Percentiles rank a stretch among this genome's conserved stretches.
These are phyloP conservation scores for Paramecium sonneborni DNA, from an alignment of 73 alveolate genomes.

Conservation along the genomic window DNA sequence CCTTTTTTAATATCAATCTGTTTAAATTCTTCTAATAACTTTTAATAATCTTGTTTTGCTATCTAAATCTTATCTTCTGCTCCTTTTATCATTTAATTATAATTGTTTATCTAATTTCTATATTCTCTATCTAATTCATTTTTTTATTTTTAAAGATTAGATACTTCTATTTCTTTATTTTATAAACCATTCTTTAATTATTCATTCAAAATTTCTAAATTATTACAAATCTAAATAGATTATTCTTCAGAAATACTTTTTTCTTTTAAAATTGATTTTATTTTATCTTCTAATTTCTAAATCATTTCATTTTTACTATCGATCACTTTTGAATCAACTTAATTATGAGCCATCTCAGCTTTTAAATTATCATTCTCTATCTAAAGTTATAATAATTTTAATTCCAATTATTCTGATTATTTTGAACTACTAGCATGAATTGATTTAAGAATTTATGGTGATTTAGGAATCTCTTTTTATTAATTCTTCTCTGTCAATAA, in stretches of 20 bases:
- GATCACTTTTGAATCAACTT: conserved; percentile 35
- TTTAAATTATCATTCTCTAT: conserved; percentile 51
- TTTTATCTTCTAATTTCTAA: conserved; percentile 11
- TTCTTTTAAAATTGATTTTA: conserved; percentile 20
- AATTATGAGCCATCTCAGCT: conserved; percentile 49
- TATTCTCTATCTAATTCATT: conserved; percentile 5
- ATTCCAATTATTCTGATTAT: conserved; percentile 24
- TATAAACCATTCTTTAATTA: not conserved
- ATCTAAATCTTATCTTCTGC: not conserved
- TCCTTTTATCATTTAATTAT: not conserved
- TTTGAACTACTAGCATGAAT: not conserved
- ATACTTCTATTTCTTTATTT: not conserved
- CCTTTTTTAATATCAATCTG: not conserved
- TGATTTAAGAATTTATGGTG: conserved; percentile 21
- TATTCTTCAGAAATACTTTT: not conserved
- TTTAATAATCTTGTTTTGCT: conserved; percentile 28
- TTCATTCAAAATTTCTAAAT: conserved; percentile 4
- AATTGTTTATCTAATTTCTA: not conserved
- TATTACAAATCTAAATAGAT: not conserved
- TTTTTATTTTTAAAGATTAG: not conserved
- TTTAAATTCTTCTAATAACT: conserved; percentile 11
- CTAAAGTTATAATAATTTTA: conserved; percentile 26
- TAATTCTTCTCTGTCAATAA: not conserved
- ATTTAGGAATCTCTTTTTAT: not conserved
- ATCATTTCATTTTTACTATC: conserved; percentile 52